Percentiles rank a stretch among this genome's conserved stretches.
Evolutionary conservation across 1,284 basidiomycete species (phyloP).

Genomic region (Violaceomyces palustris): DNA sequence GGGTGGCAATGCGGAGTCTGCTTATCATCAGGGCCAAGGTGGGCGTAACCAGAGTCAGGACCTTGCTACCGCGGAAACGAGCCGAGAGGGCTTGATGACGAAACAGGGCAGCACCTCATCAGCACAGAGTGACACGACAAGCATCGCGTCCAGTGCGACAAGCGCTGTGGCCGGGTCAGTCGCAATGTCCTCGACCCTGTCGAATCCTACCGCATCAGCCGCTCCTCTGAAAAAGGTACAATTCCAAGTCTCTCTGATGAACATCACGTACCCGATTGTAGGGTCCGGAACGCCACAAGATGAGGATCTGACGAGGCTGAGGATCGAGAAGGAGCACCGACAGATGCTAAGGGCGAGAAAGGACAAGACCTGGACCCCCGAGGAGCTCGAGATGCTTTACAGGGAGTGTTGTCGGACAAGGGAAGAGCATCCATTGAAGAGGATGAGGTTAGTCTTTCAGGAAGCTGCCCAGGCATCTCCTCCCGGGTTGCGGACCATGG

Average conservation of each 20-base stretch:
- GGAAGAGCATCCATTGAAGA: slow-evolving; percentile 47
- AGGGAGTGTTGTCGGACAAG: slow-evolving; percentile 49
- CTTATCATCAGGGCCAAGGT: too few relatives aligned
- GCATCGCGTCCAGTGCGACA: too few relatives aligned
- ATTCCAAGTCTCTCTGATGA: slow-evolving; percentile 43
- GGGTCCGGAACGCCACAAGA: slow-evolving; percentile 36
- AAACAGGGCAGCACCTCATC: too few relatives aligned
- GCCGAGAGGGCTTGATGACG: too few relatives aligned
- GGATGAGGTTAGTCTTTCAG: slow-evolving; percentile 43
- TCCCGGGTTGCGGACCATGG: slow-evolving; percentile 36
- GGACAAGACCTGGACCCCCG: slow-evolving; percentile 31
- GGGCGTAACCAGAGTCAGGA: too few relatives aligned
- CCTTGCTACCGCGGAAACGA: too few relatives aligned
- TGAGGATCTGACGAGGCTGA: slow-evolving; percentile 41
- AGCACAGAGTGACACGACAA: too few relatives aligned
- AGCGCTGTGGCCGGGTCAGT: too few relatives aligned
- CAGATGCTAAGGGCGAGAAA: slow-evolving; percentile 25
- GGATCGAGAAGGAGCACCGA: slow-evolving; percentile 44
- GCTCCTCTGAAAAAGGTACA: slow-evolving; percentile 44
- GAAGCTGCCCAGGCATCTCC: slow-evolving; percentile 24
- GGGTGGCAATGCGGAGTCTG: too few relatives aligned
- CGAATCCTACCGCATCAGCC: slow-evolving; percentile 15
- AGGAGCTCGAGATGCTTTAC: slow-evolving; percentile 47
- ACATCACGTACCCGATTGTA: slow-evolving; percentile 48
- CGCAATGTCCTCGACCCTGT: slow-evolving; percentile 7